Base-by-base conservation (phyloP, 352 stramenopile species). In the Pythium chondricola region DNA sequence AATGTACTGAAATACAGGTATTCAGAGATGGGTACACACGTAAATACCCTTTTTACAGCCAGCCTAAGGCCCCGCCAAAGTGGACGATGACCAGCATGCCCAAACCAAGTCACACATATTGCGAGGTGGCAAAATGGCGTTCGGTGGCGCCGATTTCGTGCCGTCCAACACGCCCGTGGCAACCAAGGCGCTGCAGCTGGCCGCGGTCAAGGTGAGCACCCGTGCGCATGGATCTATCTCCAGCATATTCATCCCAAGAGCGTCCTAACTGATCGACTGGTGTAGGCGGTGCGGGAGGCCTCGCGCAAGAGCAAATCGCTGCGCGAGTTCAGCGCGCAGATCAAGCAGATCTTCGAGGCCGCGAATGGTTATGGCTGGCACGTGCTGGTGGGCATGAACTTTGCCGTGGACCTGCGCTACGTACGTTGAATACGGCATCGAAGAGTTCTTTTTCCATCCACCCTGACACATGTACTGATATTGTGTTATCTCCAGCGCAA, bases 321-420 rank as follows among this genome's bases (percentile, higher is more conserved):
- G 18, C 76, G 74, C 20, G 72, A 87, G 20, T 83, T 91, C 35
- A 70, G 63, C 6, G 44, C 53, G 17, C 51, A 58, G 14, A 30
- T 83, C 32, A 65, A 79, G 48, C 45, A 48, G 16, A 39, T 56
- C 26, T 56, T 86, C 32, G 74, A 88, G 48, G 25, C 51, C 13
- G 52, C 65, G 25, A 65, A 82, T 27, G 76, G 80, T 11, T 29
- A 56, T 5, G 80, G 76, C 13, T 91, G 80, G 80, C 80, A 91
- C 45, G 63, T 91, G 29, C 47, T 86, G 20, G 74, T 72, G 6
- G 76, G 80, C 29, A 54, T 60, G 0, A 76, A 91, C 56, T 88
- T 88, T 56, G 66, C 76, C 1, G 77, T 91, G 11, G 76, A 91
- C 51, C 42, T 91, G 13, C 80, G 76, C 54, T 88, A 86, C 65